Evolutionary conservation across 768 basidiomycete species (phyloP).

Genomic region (Russula olivacea): DNA sequence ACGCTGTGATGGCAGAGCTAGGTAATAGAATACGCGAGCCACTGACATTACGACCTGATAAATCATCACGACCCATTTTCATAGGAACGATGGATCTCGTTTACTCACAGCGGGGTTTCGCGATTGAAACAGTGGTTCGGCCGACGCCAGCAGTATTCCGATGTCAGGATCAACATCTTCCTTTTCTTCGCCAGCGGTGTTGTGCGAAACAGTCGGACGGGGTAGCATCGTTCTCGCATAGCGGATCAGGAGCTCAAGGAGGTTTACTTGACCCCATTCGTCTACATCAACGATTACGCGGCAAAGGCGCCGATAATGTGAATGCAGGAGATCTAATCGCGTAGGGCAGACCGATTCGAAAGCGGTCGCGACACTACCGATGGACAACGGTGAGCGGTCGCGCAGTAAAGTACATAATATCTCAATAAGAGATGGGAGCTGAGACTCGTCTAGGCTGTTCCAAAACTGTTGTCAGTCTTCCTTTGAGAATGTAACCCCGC

Average conservation of each 20-base stretch:
- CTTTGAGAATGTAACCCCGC: not conserved
- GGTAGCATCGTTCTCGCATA: slow-evolving; percentile 84
- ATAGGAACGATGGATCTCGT: not conserved
- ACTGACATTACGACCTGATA: slow-evolving; percentile 74
- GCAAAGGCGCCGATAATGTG: slow-evolving; percentile 82
- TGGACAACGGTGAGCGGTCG: slow-evolving; percentile 79
- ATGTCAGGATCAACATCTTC: slow-evolving; percentile 76
- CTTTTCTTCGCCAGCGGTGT: slow-evolving; percentile 31
- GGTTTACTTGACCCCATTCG: slow-evolving; percentile 90
- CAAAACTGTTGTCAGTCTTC: not conserved
- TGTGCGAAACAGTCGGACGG: slow-evolving; percentile 42
- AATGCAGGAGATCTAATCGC: slow-evolving; percentile 80
- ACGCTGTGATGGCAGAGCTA: slow-evolving; percentile 51
- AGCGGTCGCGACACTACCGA: slow-evolving; percentile 81
- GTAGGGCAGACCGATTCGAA: slow-evolving; percentile 86
- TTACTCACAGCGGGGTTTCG: slow-evolving; percentile 76
- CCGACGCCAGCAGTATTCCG: slow-evolving; percentile 61
- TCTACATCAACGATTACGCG: slow-evolving; percentile 83
- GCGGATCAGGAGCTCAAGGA: slow-evolving; percentile 69
- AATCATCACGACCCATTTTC: not conserved
- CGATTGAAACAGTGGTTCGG: slow-evolving; percentile 77
- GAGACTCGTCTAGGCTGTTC: slow-evolving; percentile 64
- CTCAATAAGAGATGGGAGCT: slow-evolving; percentile 64
- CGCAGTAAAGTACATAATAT: slow-evolving; percentile 58
- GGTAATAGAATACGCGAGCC: slow-evolving; percentile 67